phyloP scores from a whole-genome alignment of 2,329 filamentous ascomycete genomes.

The Sporothrix brasiliensis region DNA sequence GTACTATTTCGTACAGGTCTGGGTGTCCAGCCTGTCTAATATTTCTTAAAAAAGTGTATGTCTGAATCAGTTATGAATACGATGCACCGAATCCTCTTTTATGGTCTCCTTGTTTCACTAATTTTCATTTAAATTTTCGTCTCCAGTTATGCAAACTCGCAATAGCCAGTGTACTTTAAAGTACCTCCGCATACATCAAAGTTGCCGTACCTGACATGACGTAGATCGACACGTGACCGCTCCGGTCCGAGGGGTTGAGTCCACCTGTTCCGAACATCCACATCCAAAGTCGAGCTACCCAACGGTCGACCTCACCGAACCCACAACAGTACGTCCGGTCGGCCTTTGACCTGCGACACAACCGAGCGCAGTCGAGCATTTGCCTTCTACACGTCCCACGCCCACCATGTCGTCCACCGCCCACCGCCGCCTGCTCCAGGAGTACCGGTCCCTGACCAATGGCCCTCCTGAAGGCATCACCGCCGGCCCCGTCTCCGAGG shows the following conservation, averaged over 20 bases:
- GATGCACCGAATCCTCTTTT: too few relatives aligned
- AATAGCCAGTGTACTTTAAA: neutral
- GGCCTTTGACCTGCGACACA: neutral
- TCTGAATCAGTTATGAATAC: too few relatives aligned
- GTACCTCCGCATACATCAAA: neutral
- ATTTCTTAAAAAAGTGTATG: too few relatives aligned
- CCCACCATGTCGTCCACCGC: conserved; percentile 62
- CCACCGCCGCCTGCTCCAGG: conserved; percentile 84
- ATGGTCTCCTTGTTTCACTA: too few relatives aligned
- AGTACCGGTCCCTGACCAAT: conserved; percentile 91
- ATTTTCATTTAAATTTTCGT: too few relatives aligned
- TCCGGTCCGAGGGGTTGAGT: neutral
- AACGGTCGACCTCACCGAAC: neutral
- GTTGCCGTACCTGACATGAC: neutral
- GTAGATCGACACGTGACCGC: neutral
- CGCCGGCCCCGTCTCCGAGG: conserved; percentile 88
- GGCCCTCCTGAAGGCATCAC: conserved; percentile 98
- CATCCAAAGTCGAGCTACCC: neutral
- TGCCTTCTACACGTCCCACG: neutral
- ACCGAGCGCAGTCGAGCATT: too few relatives aligned
- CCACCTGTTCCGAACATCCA: neutral
- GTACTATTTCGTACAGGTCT: neutral
- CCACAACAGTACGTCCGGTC: neutral
- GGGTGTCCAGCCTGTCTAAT: too few relatives aligned
- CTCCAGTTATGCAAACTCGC: neutral